Percentiles rank a stretch among this genome's conserved stretches.
These are phyloP conservation scores for Helianthus tuberosus DNA, from an alignment of 129 eudicot species.

Conservation along the genomic window DNA sequence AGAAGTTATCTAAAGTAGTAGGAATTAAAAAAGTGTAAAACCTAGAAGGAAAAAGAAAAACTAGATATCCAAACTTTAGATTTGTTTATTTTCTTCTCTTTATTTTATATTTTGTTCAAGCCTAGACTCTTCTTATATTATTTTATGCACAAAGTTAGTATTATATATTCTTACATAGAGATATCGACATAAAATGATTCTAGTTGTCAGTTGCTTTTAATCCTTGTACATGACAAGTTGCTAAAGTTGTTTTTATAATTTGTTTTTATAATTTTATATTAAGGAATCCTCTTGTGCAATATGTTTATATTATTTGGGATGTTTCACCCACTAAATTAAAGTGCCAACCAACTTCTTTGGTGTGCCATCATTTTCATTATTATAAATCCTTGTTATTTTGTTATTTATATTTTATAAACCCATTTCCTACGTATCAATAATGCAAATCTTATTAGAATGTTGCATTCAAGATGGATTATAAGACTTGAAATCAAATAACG, in stretches of 20 bases:
- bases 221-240: constrained; percentile 34
- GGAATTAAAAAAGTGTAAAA: too few species aligned
- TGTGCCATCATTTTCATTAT: constrained; percentile 23
- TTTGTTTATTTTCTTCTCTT: too few species aligned
- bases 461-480: too few species aligned
- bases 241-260: too few species aligned
- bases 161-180: constrained; percentile 27
- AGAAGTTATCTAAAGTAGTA: too few species aligned
- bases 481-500: too few species aligned
- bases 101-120: too few species aligned
- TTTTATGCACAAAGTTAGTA: too few species aligned
- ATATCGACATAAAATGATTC: constrained; percentile 36
- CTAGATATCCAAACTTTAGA: too few species aligned
- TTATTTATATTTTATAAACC: not conserved
- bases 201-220: constrained; percentile 28
- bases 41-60: too few species aligned
- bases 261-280: constrained; percentile 4
- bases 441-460: not conserved
- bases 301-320: constrained; percentile 16
- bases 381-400: not conserved
- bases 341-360: constrained; percentile 29
- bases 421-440: not conserved
- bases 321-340: constrained; percentile 34
- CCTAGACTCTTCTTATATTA: too few species aligned
- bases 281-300: constrained; percentile 27